Percentiles rank a stretch among this genome's conserved stretches.
phyloP scores from a whole-genome alignment of 2,329 filamentous ascomycete genomes.

The Paramyrothecium roridum region DNA sequence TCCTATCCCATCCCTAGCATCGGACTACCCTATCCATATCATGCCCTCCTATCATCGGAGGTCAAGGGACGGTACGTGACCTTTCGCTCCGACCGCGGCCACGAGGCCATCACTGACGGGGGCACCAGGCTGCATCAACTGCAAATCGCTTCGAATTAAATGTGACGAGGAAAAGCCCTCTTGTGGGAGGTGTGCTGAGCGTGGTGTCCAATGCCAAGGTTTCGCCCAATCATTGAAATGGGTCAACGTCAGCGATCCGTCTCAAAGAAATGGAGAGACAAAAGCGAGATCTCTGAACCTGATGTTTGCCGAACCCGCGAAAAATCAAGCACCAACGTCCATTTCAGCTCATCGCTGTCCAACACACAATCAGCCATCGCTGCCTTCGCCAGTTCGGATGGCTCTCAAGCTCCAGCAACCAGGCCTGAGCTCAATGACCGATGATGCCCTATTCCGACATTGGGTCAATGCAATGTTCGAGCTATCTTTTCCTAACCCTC shows the following conservation, averaged over 20 bases:
- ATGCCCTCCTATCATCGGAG: neutral
- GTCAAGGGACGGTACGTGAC: neutral
- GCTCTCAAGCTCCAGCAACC: neutral
- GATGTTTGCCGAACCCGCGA: neutral
- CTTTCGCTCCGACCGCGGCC: neutral
- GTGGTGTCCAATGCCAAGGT: conserved; percentile 5
- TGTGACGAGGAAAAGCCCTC: conserved; percentile 3
- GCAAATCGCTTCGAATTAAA: neutral
- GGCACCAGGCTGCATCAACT: neutral
- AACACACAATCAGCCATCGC: neutral
- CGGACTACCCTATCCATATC: neutral
- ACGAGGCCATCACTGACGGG: neutral
- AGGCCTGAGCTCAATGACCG: neutral
- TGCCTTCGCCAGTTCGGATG: neutral
- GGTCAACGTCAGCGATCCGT: neutral
- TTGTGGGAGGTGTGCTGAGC: conserved; percentile 3
- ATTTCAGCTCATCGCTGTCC: neutral
- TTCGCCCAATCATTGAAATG: conserved; percentile 5
- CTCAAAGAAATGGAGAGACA: neutral
- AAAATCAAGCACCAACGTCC: too few relatives aligned
- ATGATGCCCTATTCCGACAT: neutral
- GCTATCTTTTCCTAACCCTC: neutral
- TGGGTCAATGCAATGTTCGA: neutral
- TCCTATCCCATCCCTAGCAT: neutral
- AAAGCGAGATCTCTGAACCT: neutral